These are phyloP conservation scores for Trypanosoma rangeli DNA, from an alignment of 208 protist genomes.

Conservation along the genomic window DNA sequence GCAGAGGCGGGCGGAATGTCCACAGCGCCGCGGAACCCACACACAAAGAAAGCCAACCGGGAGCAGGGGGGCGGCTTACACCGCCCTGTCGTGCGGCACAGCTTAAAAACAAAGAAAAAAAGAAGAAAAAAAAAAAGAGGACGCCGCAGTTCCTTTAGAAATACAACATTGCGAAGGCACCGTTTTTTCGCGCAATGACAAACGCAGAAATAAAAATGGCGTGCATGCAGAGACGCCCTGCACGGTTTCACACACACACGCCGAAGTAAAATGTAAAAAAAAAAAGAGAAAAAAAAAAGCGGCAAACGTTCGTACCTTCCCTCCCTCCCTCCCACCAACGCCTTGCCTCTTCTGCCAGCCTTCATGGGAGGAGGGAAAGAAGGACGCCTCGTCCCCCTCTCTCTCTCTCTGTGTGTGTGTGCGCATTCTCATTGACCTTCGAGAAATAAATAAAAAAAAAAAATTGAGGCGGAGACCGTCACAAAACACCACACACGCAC, in stretches of 20 bases:
- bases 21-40: too few species aligned
- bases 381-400: too few species aligned
- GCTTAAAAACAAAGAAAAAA: not conserved
- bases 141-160: not conserved
- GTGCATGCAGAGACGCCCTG: not conserved
- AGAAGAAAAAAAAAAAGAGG: conserved; percentile 20
- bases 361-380: too few species aligned
- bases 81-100: not conserved
- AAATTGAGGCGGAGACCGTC: not conserved
- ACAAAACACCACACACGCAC: not conserved
- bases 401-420: not conserved
- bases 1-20: not conserved
- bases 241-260: not conserved
- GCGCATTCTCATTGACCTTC: not conserved
- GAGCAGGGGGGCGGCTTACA: not conserved
- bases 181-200: not conserved
- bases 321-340: too few species aligned
- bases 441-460: not conserved
- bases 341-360: too few species aligned
- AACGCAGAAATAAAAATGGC: not conserved
- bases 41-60: not conserved
- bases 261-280: too few species aligned
- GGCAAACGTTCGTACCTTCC: too few species aligned
- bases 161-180: not conserved
- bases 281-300: not conserved